Percentiles rank a stretch among this genome's conserved stretches.
phyloP scores from a whole-genome alignment of 2,329 filamentous ascomycete species.

The Epichloe hybrida region DNA sequence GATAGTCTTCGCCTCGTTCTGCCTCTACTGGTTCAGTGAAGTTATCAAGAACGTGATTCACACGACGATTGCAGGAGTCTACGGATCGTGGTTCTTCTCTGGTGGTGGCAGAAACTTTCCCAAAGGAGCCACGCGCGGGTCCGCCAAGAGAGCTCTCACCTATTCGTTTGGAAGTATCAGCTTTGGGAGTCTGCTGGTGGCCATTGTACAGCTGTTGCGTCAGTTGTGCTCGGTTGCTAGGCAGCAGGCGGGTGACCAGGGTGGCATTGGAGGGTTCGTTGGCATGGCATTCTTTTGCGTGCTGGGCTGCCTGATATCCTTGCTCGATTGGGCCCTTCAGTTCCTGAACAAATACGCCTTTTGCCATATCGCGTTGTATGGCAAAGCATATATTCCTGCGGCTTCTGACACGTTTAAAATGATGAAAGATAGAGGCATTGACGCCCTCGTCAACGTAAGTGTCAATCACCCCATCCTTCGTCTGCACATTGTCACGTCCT shows the following conservation, averaged over 20 bases:
- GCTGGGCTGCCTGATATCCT: conserved; percentile 58
- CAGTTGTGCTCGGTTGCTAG: conserved; percentile 72
- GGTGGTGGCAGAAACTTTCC: conserved; percentile 46
- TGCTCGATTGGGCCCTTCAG: conserved; percentile 67
- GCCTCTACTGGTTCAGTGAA: conserved; percentile 88
- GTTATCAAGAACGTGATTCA: conserved; percentile 92
- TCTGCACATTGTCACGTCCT: too few relatives aligned
- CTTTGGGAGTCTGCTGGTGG: conserved; percentile 72
- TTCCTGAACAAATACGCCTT: conserved; percentile 91
- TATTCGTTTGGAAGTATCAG: conserved; percentile 89
- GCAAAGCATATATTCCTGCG: conserved; percentile 72
- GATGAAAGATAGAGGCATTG: conserved; percentile 85
- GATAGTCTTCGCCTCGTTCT: conserved; percentile 77
- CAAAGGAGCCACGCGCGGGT: conserved; percentile 67
- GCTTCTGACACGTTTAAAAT: conserved; percentile 85
- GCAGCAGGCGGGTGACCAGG: conserved; percentile 47
- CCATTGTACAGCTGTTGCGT: conserved; percentile 72
- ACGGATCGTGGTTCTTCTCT: conserved; percentile 88
- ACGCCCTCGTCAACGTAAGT: conserved; percentile 64
- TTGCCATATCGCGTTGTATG: conserved; percentile 84
- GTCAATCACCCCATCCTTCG: too few relatives aligned
- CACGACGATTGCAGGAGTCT: conserved; percentile 74
- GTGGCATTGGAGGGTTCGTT: conserved; percentile 58
- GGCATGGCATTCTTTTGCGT: conserved; percentile 56
- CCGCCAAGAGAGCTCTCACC: conserved; percentile 67